Evolutionary conservation across 495 filamentous ascomycete species (phyloP), one percentile per base, ranked within the genome.

Genomic region (Trypethelium eluteriae): DNA sequence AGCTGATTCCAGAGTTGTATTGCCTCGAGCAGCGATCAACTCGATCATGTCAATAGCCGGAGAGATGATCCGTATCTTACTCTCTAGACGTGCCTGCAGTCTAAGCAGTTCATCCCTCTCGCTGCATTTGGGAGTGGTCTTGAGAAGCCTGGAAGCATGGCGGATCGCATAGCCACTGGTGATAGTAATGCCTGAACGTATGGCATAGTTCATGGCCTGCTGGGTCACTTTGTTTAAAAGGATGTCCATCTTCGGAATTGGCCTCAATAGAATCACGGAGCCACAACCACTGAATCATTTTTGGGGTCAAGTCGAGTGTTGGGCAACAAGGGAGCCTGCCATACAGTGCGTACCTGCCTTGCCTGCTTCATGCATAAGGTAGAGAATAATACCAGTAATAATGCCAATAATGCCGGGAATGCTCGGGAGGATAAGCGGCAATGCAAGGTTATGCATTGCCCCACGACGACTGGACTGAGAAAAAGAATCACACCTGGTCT

Each of bases 31-130:
- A 69, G 93, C 91, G 88, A 94, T 95, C 69, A 97, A 81, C 74
- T 96, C 92, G 65, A 97, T 94, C 81, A 96, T 85, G 72, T 97
- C 91, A 72, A 97, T 95, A 2, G 92, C 89, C 3, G 93, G 93
- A 34, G 91, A 91, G 49, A 97, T 88, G 64, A 97, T 93, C 88
- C 92, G 66, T 63, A 96, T 95, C 73, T 95, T 96, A 79, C 83
- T 87, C 66, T 95, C 83, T 0, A 97, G 79, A 3, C 88, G 82
- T 61, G 88, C 82, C 71, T 96, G 91, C 11, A 96, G 78, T 12
- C 78, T 72, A 64, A 83, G 76, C 10, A 97, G 79, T 76, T 96
- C 89, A 61, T 89, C 82, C 57, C 85, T 82, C 39, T 86, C 84
- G 71, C 83, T 84, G 65, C 89, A 82, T 67, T 91, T 84, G 11